Base-by-base conservation (phyloP, 257 asterid genomes). In the Paraleonurus japonicus region DNA sequence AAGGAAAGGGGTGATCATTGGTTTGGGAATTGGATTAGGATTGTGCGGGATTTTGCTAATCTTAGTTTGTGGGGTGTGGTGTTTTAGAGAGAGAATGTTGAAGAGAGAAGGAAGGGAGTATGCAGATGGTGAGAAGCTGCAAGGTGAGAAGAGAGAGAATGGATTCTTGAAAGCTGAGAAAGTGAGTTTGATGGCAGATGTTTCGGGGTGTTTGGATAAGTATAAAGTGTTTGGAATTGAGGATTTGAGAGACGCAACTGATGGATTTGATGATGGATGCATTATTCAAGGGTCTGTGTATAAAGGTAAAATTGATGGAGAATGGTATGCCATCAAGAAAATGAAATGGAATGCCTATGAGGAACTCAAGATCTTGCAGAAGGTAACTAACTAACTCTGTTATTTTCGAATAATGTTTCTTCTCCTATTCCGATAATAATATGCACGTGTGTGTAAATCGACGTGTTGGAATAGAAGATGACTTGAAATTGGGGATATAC, bases 321-420 rank as follows among this genome's bases (percentile, higher is more conserved):
- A 89, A 54, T 41, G 74, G 75, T 88, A 74, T 82, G 99, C 99
- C 10, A 83, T 95, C 85, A 95, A 95, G 91, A 92, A 92, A 59
- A 88, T 95, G 97, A 95, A 92, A 65, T 95, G 98, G 99, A 95
- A 95, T 88, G 99, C 98, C 45, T 89, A 84, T 60, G 97, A 95
- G 71, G 98, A 95, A 73, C 96, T 95, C 83, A 92, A 95, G 81
- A 95, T 95, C 82, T 77, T 92, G 22, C 99, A 95, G 67, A 95
- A 92, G 99, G 99, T 95, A 84, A 77, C 41, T 4, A 32, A 12
- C 11, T 15, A n/a, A 2, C 6, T 41, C 28, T 39, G 37, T 8
- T n/a, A n/a, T n/a, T 9, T 32, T 32, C 33, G 33, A 3, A 30
- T 30, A 32, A 32, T 32, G 1, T 32, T 32, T 32, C 7, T 4